Conservation (phyloP, 1,139 yeast genomes). For the Diutina siamensis region DNA sequence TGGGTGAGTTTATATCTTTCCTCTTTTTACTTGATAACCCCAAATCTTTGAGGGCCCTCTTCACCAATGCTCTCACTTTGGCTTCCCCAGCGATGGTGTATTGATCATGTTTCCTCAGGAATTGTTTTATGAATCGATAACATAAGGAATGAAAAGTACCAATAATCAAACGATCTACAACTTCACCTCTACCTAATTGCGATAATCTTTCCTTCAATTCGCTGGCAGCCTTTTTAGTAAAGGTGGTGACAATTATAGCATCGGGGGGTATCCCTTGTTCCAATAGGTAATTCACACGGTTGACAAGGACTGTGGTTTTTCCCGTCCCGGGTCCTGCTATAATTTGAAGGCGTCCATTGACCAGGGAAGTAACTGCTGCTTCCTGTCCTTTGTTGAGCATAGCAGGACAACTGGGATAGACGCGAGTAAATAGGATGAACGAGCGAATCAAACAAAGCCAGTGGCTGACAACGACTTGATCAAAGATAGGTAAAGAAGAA, state of each 20-base stretch:
- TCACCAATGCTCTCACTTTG: slow-evolving; percentile 20
- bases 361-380: neutral
- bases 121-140: slow-evolving; percentile 41
- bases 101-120: slow-evolving; percentile 34
- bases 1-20: slow-evolving; percentile 19
- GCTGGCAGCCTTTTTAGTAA: slow-evolving; percentile 80
- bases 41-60: neutral
- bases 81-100: slow-evolving; percentile 58
- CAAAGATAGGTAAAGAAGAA: too few species aligned
- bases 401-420: neutral
- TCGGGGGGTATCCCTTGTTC: slow-evolving; percentile 42
- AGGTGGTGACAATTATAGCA: slow-evolving; percentile 70
- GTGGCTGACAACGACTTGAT: too few species aligned
- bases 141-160: slow-evolving; percentile 89
- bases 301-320: slow-evolving; percentile 70
- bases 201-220: slow-evolving; percentile 65
- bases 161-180: slow-evolving; percentile 37
- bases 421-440: too few species aligned
- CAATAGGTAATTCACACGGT: slow-evolving; percentile 62
- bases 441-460: too few species aligned
- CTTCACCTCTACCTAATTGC: slow-evolving; percentile 26
- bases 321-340: slow-evolving; percentile 93
- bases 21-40: neutral
- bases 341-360: slow-evolving; percentile 49
- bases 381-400: neutral